Evolutionary conservation across 495 filamentous ascomycete species (phyloP).

Genomic region (Hypoxylon cercidicola): DNA sequence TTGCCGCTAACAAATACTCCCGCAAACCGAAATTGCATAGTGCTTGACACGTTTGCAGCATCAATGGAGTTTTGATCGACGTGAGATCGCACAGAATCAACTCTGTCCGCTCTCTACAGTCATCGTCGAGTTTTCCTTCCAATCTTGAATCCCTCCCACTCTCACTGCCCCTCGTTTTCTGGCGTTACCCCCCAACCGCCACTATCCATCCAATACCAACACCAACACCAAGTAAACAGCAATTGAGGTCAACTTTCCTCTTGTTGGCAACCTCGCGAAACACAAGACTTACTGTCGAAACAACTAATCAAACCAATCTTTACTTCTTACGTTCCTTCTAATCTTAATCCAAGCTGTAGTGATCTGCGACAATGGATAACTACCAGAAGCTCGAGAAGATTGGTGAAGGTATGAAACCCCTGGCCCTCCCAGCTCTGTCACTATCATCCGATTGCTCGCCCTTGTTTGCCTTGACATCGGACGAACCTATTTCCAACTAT

Average conservation of each 20-base stretch:
- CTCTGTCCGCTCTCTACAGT: conserved; percentile 36
- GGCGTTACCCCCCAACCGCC: conserved; percentile 29
- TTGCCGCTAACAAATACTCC: conserved; percentile 15
- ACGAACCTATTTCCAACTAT: not conserved
- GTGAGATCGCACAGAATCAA: conserved; percentile 32
- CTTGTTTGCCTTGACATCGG: not conserved
- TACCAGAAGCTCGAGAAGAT: conserved; percentile 99
- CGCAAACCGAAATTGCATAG: conserved; percentile 9
- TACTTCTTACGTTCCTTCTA: conserved; percentile 23
- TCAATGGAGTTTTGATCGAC: conserved; percentile 37
- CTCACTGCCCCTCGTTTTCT: conserved; percentile 40
- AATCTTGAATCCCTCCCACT: conserved; percentile 10
- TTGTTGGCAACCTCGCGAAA: conserved; percentile 9
- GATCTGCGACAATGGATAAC: conserved; percentile 79
- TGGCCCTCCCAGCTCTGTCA: conserved; percentile 1
- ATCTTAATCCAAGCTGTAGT: conserved; percentile 6
- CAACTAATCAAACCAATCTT: conserved; percentile 15
- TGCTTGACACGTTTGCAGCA: conserved; percentile 9
- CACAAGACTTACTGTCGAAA: conserved; percentile 6
- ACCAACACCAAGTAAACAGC: conserved; percentile 30
- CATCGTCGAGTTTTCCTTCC: conserved; percentile 15
- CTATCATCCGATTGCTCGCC: conserved; percentile 9
- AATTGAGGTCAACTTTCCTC: conserved; percentile 23
- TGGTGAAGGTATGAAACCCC: conserved; percentile 78
- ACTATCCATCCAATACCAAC: conserved; percentile 16